Base-by-base conservation (phyloP, 108 stramenopile genomes). In the Asterionellopsis glacialis region DNA sequence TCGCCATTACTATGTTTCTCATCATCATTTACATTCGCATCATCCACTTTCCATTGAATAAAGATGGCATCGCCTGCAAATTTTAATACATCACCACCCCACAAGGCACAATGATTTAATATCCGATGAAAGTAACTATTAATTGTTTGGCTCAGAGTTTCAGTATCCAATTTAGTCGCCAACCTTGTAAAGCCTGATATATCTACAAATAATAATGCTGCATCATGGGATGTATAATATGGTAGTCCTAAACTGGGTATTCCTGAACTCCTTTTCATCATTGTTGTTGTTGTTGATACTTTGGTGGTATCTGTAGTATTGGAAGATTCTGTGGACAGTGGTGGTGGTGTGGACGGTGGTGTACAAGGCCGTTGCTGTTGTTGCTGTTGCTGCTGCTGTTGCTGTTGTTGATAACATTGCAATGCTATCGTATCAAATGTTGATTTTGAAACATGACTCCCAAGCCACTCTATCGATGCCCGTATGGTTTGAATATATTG, bases 131-230 rank as follows among this genome's bases (percentile, higher is more conserved):
- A 90, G 72, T 90, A 90, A 1, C 81, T 65, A 57, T 90, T 90
- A 63, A 90, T 90, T 23, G 69, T 64, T 62, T 75, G 70, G 0
- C 79, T 80, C 41, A 91, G 51, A 48, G 59, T 59, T 59, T 94
- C 93, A 5, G 80, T 70, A 51, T 90, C 88, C 15, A 94, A 66
- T 9, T 63, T 59, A 11, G 68, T 68, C 11, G 86, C 78, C 14
- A 94, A 70, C 57, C 72, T 79, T 26, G 93, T 94, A 47, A 94
- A 94, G 6, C 93, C 93, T 0, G 81, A 79, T 39, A 94, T 94
- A 64, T 94, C 93, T 5, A 90, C 86, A 72, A 94, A 91, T 18
- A 94, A 66, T 10, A 91, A 74, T 16, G 88, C 85, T 49, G 79
- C 61, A 11, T 79, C 51, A 25, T 74, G 75, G 27, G 41, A 56